phyloP scores from a whole-genome alignment of 441 rosid species.

The Hypseocharis bilobata region DNA sequence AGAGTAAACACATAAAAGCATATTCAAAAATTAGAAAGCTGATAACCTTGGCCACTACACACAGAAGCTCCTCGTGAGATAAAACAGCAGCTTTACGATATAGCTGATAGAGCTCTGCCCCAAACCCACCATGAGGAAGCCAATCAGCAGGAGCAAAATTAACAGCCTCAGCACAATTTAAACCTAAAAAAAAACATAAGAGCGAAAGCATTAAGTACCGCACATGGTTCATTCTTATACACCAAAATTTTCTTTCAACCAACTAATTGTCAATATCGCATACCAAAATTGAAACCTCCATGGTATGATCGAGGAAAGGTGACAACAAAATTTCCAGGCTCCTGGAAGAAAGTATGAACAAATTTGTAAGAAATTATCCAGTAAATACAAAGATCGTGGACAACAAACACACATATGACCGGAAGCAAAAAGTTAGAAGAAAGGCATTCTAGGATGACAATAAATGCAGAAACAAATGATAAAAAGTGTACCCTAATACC shows the following conservation, averaged over 20 bases:
- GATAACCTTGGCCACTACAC: constrained; percentile 70
- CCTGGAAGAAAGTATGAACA: constrained; percentile 38
- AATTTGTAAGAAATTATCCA: constrained; percentile 5
- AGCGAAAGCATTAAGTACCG: constrained; percentile 6
- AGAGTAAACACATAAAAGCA: constrained; percentile 11
- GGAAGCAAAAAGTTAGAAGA: not conserved
- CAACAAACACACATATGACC: not conserved
- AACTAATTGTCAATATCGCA: constrained; percentile 23
- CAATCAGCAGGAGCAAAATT: constrained; percentile 98
- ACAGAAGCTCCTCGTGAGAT: constrained; percentile 96
- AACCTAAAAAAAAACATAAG: constrained; percentile 42
- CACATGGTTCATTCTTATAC: constrained; percentile 1
- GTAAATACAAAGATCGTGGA: not conserved
- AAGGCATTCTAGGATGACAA: not conserved
- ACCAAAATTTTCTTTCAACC: constrained; percentile 13
- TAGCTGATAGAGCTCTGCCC: constrained; percentile 67
- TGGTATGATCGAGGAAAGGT: constrained; percentile 94
- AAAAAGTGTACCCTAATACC: not conserved
- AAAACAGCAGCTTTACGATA: constrained; percentile 81
- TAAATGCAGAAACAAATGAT: not conserved
- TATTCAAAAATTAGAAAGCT: constrained; percentile 14
- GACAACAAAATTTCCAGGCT: constrained; percentile 92
- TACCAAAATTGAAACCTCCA: constrained; percentile 96
- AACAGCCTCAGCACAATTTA: constrained; percentile 94
- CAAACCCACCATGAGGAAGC: constrained; percentile 88